Evolutionary conservation across 2,329 filamentous ascomycete species (phyloP).

Genomic region (Whalleya microplaca): DNA sequence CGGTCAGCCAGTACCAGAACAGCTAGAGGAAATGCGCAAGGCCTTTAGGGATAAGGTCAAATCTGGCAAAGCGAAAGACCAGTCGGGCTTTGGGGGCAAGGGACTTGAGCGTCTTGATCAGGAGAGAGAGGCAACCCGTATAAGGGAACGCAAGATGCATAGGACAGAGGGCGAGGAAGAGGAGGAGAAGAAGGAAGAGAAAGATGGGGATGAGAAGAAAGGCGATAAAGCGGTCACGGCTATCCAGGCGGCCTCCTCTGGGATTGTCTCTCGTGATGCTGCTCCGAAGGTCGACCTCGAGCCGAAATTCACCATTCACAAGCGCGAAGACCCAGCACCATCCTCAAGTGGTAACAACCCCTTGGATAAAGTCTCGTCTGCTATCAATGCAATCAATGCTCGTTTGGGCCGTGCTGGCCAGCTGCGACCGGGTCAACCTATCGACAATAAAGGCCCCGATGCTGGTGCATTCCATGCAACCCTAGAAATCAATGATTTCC

Average conservation of each 20-base stretch:
- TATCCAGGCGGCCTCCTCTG: slow-evolving; percentile 65
- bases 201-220: slow-evolving; percentile 70
- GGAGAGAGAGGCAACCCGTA: slow-evolving; percentile 83
- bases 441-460: slow-evolving; percentile 98
- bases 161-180: slow-evolving; percentile 86
- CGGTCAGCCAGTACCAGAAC: slow-evolving; percentile 78
- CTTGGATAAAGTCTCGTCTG: slow-evolving; percentile 86
- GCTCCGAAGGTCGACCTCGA: slow-evolving; percentile 48
- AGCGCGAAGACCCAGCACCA: slow-evolving; percentile 61
- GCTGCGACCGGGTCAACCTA: slow-evolving; percentile 87
- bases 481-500: slow-evolving; percentile 98
- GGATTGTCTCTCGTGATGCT: slow-evolving; percentile 57
- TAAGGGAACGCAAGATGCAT: slow-evolving; percentile 85
- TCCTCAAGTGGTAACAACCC: slow-evolving; percentile 59
- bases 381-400: slow-evolving; percentile 87
- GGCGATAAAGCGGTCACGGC: slow-evolving; percentile 68
- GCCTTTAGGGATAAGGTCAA: slow-evolving; percentile 89
- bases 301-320: slow-evolving; percentile 73
- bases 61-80: slow-evolving; percentile 85
- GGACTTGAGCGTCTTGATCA: slow-evolving; percentile 90
- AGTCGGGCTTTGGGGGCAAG: slow-evolving; percentile 91
- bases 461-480: slow-evolving; percentile 96
- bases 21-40: slow-evolving; percentile 66
- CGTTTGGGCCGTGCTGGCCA: slow-evolving; percentile 88
- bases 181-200: slow-evolving; percentile 72